Evolutionary conservation across 768 basidiomycete species (phyloP).

Genomic region (Punctularia strigosozonata): DNA sequence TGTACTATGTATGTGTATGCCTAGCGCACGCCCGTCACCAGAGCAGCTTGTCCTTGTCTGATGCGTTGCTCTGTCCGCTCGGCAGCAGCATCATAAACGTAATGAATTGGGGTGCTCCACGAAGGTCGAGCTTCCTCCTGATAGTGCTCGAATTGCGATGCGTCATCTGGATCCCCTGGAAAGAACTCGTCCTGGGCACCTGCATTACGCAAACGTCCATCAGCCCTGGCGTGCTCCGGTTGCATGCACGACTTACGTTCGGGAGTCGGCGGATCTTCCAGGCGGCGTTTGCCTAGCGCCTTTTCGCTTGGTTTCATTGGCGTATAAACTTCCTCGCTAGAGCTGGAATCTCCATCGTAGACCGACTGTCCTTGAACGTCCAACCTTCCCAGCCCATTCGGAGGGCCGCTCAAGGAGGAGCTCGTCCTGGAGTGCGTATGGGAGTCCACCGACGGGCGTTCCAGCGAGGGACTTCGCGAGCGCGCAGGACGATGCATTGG

Average conservation of each 20-base stretch:
- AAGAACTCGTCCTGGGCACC: slow-evolving; percentile 49
- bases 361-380: too few species aligned
- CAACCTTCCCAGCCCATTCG: too few species aligned
- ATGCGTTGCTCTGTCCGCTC: slow-evolving; percentile 61
- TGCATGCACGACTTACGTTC: slow-evolving; percentile 28
- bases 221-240: slow-evolving; percentile 1
- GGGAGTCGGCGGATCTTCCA: slow-evolving; percentile 36
- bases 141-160: slow-evolving; percentile 20
- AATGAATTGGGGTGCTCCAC: slow-evolving; percentile 56
- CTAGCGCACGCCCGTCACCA: slow-evolving; percentile 18
- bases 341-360: slow-evolving; percentile 10
- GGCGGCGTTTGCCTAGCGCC: slow-evolving; percentile 75
- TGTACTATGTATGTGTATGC: too few species aligned
- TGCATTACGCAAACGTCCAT: slow-evolving; percentile 9
- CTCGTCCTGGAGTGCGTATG: slow-evolving; percentile 8
- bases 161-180: slow-evolving; percentile 34
- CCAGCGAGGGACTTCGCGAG: slow-evolving; percentile 67
- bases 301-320: slow-evolving; percentile 71
- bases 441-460: slow-evolving; percentile 19
- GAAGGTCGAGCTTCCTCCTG: too few species aligned
- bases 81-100: slow-evolving; percentile 89
- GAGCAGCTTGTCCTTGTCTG: slow-evolving; percentile 23
- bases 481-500: slow-evolving; percentile 33
- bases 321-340: slow-evolving; percentile 20
- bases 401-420: too few species aligned